Evolutionary conservation across 2,329 filamentous ascomycete species (phyloP), one percentile per base, ranked within the genome.

Genomic region (Exophiala oligosperma): DNA sequence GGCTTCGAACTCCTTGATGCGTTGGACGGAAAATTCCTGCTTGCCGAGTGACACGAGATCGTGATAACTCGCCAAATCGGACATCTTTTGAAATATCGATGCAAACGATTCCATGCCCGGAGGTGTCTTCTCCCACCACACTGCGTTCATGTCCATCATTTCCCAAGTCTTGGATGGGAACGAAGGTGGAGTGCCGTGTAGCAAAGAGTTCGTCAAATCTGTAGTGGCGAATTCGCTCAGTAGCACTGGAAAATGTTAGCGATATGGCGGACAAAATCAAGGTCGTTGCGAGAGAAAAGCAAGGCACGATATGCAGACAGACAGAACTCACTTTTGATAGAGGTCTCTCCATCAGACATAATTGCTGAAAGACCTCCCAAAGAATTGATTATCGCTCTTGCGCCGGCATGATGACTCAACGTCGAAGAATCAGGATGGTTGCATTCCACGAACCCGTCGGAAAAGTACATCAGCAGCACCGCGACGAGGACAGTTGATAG

Each of bases 351-450:
- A n/a, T 35, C 26, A 35, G 26, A 29, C 48, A 50, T 50, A 28
- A 50, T 50, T 12, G 48, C 14, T 3, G 48, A 29, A 14, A 50
- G n/a, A 3, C 48, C 48, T 4, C 48, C 48, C 11, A 50, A 6
- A 50, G 48, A 50, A 21, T 50, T 21, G 48, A 50, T 50, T 6
- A 50, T 50, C 4, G 48, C 48, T 50, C 48, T 50, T 11, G 28
- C 48, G 28, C 48, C 48, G 7, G 48, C 48, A 35, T 50, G 48
- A 37, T 50, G 48, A 21, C 48, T 50, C 28, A 35, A 35, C 11
- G 48, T 50, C 17, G 48, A 50, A 7, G 48, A 29, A 35, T 24
- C 28, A 7, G 28, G 26, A 6, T 50, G 48, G 9, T 21, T 50
- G 28, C 48, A 50, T 35, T 50, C 48, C 12, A 50, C 48, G 21